These are phyloP conservation scores for Pythium phragmitis DNA, from an alignment of 352 stramenopile species.

Conservation along the genomic window DNA sequence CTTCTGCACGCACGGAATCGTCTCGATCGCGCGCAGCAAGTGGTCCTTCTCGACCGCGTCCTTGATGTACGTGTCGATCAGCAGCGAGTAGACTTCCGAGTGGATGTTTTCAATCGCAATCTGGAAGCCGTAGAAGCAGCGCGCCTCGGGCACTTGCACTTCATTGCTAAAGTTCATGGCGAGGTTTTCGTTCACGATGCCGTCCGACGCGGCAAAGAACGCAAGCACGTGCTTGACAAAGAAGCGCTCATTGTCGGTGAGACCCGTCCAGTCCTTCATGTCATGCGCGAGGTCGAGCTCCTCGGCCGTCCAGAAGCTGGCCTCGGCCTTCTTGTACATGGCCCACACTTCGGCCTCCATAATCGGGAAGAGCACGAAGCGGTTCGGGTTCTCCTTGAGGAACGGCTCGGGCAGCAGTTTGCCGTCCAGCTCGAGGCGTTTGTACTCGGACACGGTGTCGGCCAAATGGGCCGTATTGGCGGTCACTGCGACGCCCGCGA, in stretches of 20 bases:
- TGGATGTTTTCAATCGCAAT: slow-evolving; percentile 99
- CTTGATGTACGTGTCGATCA: slow-evolving; percentile 99
- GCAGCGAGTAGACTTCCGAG: slow-evolving; percentile 98
- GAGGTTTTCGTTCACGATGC: slow-evolving; percentile 99
- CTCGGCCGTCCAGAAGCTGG: slow-evolving; percentile 99
- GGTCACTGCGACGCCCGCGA: slow-evolving; percentile 7
- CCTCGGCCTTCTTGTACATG: slow-evolving; percentile 99
- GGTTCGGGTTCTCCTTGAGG: slow-evolving; percentile 93
- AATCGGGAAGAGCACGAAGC: slow-evolving; percentile 98
- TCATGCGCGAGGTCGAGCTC: slow-evolving; percentile 97
- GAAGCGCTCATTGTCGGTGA: slow-evolving; percentile 95
- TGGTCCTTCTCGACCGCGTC: slow-evolving; percentile 92
- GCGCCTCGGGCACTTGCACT: slow-evolving; percentile 95
- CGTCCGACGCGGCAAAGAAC: slow-evolving; percentile 98
- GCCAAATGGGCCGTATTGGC: slow-evolving; percentile 4
- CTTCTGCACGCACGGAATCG: slow-evolving; percentile 96
- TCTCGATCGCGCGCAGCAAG: slow-evolving; percentile 97
- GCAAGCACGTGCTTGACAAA: slow-evolving; percentile 98
- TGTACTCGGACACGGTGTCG: slow-evolving; percentile 78
- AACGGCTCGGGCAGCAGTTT: slow-evolving; percentile 91
- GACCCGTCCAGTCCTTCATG: slow-evolving; percentile 93
- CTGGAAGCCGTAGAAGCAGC: slow-evolving; percentile 99
- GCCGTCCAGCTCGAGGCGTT: slow-evolving; percentile 83
- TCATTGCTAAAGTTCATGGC: slow-evolving; percentile 98
- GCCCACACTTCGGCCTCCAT: slow-evolving; percentile 97